A percentile compares a stretch with the other conserved stretches of the same genome.
These are phyloP conservation scores for Penicillium italicum DNA, from an alignment of 2,329 filamentous ascomycete genomes.

Conservation along the genomic window DNA sequence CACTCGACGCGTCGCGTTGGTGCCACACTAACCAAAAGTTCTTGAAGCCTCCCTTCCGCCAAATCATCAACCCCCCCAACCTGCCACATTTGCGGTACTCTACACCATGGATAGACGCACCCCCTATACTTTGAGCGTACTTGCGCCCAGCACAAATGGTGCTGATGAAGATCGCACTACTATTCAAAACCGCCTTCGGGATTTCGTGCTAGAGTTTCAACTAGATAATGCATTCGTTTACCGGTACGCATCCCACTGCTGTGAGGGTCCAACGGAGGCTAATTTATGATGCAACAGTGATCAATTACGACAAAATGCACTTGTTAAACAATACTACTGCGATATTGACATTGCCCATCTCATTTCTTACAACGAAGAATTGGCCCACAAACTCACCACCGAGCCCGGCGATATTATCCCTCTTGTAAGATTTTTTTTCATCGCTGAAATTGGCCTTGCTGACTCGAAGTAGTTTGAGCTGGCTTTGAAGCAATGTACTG, in stretches of 20 bases:
- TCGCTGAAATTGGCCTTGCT: background rate
- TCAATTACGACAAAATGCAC: conserved; percentile 89
- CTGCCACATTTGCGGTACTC: conserved; percentile 15
- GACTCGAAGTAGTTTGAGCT: conserved; percentile 70
- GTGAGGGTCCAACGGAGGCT: conserved; percentile 5
- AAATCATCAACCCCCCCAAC: conserved; percentile 15
- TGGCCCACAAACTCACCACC: conserved; percentile 82
- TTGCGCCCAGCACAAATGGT: conserved; percentile 63
- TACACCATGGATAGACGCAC: conserved; percentile 77
- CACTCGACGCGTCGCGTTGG: conserved; percentile 37
- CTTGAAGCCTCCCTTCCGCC: conserved; percentile 20
- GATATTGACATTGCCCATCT: conserved; percentile 94
- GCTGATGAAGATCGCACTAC: conserved; percentile 67
- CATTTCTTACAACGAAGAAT: conserved; percentile 92
- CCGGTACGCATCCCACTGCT: conserved; percentile 55
- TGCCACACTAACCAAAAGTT: conserved; percentile 28
- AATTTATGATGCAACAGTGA: conserved; percentile 57
- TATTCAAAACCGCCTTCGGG: conserved; percentile 74
- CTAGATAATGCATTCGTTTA: conserved; percentile 95
- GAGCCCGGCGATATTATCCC: conserved; percentile 92
- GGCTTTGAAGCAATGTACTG: conserved; percentile 85
- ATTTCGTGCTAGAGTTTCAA: conserved; percentile 90
- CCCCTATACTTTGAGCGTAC: conserved; percentile 79
- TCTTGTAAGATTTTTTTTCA: conserved; percentile 56
- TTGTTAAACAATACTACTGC: conserved; percentile 91